Evolutionary conservation across 2,329 filamentous ascomycete species (phyloP).

Genomic region (Leptographium wingfieldii): DNA sequence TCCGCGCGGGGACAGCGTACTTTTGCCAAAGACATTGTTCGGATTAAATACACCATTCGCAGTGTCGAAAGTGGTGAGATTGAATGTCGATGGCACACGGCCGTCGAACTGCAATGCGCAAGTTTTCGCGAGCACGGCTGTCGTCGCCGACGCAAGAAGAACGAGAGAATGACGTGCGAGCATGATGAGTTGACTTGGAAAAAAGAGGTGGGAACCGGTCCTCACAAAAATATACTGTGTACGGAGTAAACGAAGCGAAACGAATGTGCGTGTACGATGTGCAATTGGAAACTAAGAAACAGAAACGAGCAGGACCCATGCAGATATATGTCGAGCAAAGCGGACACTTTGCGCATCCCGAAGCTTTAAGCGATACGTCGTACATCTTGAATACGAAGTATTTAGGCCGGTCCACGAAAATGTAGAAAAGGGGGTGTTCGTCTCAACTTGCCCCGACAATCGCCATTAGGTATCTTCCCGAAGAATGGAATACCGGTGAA

Average conservation of each 20-base stretch:
- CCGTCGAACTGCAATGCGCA: constrained; percentile 33
- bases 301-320: too few species aligned
- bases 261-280: not conserved
- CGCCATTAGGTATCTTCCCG: not conserved
- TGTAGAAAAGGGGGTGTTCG: not conserved
- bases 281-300: too few species aligned
- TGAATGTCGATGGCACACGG: constrained; percentile 26
- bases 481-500: not conserved
- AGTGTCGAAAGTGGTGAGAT: constrained; percentile 27
- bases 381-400: not conserved
- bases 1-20: constrained; percentile 12
- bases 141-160: constrained; percentile 4
- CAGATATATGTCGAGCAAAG: too few species aligned
- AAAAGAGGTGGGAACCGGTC: constrained; percentile 3
- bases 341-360: too few species aligned
- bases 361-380: too few species aligned
- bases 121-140: constrained; percentile 16
- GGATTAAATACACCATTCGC: constrained; percentile 34
- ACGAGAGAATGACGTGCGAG: not conserved
- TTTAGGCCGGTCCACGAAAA: not conserved
- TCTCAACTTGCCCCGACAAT: constrained; percentile 3
- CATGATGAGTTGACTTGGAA: not conserved
- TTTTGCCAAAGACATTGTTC: constrained; percentile 37
- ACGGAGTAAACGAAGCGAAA: not conserved
- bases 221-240: not conserved